Conservation (phyloP, 1,284 basidiomycete genomes). For the Ceratobasidium papillatum region DNA sequence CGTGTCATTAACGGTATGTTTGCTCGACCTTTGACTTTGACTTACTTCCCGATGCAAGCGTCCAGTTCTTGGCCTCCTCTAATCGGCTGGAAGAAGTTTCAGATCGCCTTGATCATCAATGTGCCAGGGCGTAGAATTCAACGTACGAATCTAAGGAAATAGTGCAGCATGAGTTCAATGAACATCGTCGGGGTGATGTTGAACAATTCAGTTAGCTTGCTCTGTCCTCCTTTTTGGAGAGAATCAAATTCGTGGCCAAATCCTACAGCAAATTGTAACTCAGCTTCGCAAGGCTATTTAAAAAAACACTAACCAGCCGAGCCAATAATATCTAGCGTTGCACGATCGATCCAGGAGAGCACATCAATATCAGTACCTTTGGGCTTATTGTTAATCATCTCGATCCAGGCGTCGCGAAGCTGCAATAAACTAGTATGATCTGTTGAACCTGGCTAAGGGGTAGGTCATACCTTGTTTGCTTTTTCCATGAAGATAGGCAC, state of each 20-base stretch:
- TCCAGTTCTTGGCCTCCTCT: not conserved
- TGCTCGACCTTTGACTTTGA: not conserved
- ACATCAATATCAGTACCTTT: conserved; percentile 56
- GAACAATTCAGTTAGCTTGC: conserved; percentile 57
- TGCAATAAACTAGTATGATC: not conserved
- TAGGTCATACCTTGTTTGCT: conserved; percentile 32
- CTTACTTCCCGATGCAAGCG: conserved; percentile 12
- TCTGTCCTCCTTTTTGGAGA: conserved; percentile 48
- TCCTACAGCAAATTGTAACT: conserved; percentile 38
- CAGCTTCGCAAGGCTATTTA: not conserved
- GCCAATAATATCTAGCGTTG: conserved; percentile 75
- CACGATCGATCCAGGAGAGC: conserved; percentile 62
- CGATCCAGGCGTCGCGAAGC: conserved; percentile 42
- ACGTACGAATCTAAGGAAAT: conserved; percentile 20
- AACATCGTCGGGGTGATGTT: conserved; percentile 37
- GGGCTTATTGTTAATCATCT: conserved; percentile 3
- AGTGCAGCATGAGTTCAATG: not conserved
- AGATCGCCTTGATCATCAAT: conserved; percentile 44
- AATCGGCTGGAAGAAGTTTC: conserved; percentile 8
- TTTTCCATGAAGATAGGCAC: conserved; percentile 41
- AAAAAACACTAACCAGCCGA: conserved; percentile 59
- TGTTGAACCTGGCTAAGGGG: too few species aligned
- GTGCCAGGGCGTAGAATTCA: conserved; percentile 31
- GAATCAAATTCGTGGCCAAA: conserved; percentile 73
- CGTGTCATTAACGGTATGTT: not conserved